Percentiles rank a stretch among this genome's conserved stretches.
Conservation (phyloP, 148 eudicot genomes). For the Cornus controversa region DNA sequence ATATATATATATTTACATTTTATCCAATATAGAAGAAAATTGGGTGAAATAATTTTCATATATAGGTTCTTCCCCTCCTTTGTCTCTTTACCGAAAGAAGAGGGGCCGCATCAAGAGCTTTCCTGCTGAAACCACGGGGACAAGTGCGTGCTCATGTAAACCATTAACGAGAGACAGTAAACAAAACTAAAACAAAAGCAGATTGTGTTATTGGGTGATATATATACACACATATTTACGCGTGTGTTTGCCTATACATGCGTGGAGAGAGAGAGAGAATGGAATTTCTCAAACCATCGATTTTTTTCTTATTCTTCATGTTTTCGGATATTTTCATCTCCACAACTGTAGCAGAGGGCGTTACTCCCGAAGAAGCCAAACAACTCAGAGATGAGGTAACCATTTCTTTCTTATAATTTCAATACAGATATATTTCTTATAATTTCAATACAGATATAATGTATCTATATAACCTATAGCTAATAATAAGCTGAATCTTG, state of each 20-base stretch:
- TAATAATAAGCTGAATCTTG: slow-evolving; percentile 3
- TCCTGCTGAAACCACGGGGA: not conserved
- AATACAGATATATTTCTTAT: not conserved
- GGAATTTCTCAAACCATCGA: not conserved
- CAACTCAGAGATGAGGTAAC: slow-evolving; percentile 85
- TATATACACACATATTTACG: not conserved
- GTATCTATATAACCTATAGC: not conserved
- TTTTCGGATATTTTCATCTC: slow-evolving; percentile 29
- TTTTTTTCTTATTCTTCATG: slow-evolving; percentile 22
- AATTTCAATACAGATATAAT: too few species aligned
- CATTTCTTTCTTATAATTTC: not conserved
- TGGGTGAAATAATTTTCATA: too few species aligned
- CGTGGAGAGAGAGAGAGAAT: not conserved
- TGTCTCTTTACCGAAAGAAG: too few species aligned
- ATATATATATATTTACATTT: too few species aligned
- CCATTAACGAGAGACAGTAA: too few species aligned
- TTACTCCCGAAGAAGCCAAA: slow-evolving; percentile 70
- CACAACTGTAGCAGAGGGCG: slow-evolving; percentile 54
- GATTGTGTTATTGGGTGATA: not conserved
- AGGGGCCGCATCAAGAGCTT: too few species aligned
- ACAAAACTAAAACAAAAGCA: not conserved
- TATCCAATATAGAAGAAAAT: too few species aligned
- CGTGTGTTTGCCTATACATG: too few species aligned
- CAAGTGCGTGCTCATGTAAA: not conserved
- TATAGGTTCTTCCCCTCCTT: too few species aligned